phyloP scores from a whole-genome alignment of 257 asterid genomes.

The Nicotiana otophora region DNA sequence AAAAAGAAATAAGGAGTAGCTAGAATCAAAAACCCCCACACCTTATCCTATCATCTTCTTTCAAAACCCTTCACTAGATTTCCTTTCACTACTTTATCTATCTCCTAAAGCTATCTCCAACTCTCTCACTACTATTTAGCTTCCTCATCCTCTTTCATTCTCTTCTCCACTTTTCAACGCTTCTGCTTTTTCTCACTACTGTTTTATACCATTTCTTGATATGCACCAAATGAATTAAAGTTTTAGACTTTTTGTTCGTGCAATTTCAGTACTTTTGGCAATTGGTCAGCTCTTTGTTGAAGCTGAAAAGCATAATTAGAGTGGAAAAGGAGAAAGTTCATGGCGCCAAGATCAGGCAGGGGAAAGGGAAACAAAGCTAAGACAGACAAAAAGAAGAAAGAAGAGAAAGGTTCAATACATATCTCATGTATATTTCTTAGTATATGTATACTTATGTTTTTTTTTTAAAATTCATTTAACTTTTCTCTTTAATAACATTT shows the following conservation, averaged over 20 bases:
- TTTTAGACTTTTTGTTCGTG: neutral
- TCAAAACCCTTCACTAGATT: conserved; percentile 28
- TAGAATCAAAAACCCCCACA: conserved; percentile 27
- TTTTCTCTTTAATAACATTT: neutral
- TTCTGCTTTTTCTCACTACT: neutral
- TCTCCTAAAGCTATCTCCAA: conserved; percentile 6
- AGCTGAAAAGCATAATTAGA: neutral
- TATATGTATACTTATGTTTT: too few relatives aligned
- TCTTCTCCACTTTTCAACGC: neutral
- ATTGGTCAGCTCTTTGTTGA: neutral
- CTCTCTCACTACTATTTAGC: neutral
- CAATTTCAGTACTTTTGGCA: neutral
- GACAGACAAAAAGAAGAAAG: conserved; percentile 89
- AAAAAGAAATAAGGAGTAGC: neutral
- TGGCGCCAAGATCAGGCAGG: conserved; percentile 98
- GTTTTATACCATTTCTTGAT: neutral
- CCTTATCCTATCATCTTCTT: conserved; percentile 65
- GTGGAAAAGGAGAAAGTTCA: neutral
- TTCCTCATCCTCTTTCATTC: neutral
- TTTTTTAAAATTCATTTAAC: neutral
- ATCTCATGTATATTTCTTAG: neutral
- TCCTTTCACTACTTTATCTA: conserved; percentile 20
- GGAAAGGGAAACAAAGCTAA: conserved; percentile 68
- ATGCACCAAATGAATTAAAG: neutral
- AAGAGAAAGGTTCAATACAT: conserved; percentile 62